Evolutionary conservation across 2,329 filamentous ascomycete genomes (phyloP).

Genomic region (Ascochyta pisi): DNA sequence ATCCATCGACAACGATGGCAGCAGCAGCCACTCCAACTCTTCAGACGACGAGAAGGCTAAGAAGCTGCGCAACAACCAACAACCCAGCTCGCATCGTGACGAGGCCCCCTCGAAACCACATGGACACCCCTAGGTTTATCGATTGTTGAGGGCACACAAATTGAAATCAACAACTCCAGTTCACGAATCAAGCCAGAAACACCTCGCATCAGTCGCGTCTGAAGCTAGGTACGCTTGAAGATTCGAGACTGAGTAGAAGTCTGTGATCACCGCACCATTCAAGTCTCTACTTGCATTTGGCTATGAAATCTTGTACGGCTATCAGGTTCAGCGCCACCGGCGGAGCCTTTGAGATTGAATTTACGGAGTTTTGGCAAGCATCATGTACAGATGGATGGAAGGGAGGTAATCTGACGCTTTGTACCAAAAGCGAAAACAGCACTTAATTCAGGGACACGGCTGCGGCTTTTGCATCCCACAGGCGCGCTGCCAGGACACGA

Average conservation of each 20-base stretch:
- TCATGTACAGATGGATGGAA: slow-evolving; percentile 6
- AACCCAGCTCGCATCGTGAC: slow-evolving; percentile 18
- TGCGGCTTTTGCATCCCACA: neutral
- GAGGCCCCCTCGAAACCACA: slow-evolving; percentile 32
- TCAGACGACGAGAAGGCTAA: slow-evolving; percentile 44
- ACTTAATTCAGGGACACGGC: neutral
- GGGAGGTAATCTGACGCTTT: slow-evolving; percentile 12
- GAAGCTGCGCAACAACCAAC: slow-evolving; percentile 18
- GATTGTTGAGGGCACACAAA: neutral
- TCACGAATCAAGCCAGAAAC: neutral
- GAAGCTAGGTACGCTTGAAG: neutral
- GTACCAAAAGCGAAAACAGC: neutral
- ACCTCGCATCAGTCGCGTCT: neutral
- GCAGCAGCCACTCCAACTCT: slow-evolving; percentile 43
- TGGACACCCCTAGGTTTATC: slow-evolving; percentile 35
- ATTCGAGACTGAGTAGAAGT: neutral
- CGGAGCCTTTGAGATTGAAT: neutral
- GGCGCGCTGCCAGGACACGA: neutral
- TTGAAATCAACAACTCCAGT: neutral
- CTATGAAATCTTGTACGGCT: neutral
- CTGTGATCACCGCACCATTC: neutral
- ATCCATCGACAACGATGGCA: slow-evolving; percentile 47
- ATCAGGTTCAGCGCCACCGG: neutral
- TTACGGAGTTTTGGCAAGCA: slow-evolving; percentile 8
- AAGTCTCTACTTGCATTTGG: neutral